Base-by-base conservation (phyloP, 495 filamentous ascomycete species). In the Annulohypoxylon moriforme region DNA sequence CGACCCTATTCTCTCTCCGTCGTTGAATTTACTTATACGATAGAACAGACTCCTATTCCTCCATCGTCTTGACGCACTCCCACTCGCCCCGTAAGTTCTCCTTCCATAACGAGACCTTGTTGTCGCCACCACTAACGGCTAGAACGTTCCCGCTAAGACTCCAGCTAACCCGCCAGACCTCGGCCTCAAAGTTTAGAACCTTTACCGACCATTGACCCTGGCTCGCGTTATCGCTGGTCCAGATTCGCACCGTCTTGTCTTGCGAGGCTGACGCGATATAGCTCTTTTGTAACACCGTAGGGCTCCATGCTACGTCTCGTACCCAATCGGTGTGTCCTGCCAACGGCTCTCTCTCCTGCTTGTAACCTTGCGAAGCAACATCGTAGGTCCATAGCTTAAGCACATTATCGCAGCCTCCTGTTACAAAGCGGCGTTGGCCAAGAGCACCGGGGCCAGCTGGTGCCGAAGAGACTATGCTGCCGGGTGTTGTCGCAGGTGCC, bases 131-230 rank as follows among this genome's bases (percentile, higher is more conserved):
- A 73, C 89, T 92, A 60, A 97, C 94, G 13, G 96, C 96, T 71
- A 99, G 84, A 38, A 98, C 96, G 82, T 99, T 99, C 20, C 96
- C 96, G 81, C 93, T 97, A 71, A 98, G 85, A 74, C 93, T 97
- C 96, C 96, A 99, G 84, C 93, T 97, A 13, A 97, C 96, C 38
- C 95, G 89, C 96, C 96, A 99, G 68, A 97, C 84, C 55, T 94
- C 93, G 10, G 89, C 88, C 9, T 97, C 95, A 69, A 99, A 96
- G 65, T 90, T 87, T 66, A 98, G 85, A 24, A 90, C 87, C 79
- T 94, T 94, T 81, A 88, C 89, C 44, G 87, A 85, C 96, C 96
- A 99, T 74, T 93, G 85, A 10, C 81, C 79, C 58, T 82, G 81
- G 77, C 78, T 80, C 61, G 87, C 85, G 11, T 87, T 84, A 71